Evolutionary conservation across 495 filamentous ascomycete genomes (phyloP), one percentile per base, ranked within the genome.

Genomic region (Xylaria acuta): DNA sequence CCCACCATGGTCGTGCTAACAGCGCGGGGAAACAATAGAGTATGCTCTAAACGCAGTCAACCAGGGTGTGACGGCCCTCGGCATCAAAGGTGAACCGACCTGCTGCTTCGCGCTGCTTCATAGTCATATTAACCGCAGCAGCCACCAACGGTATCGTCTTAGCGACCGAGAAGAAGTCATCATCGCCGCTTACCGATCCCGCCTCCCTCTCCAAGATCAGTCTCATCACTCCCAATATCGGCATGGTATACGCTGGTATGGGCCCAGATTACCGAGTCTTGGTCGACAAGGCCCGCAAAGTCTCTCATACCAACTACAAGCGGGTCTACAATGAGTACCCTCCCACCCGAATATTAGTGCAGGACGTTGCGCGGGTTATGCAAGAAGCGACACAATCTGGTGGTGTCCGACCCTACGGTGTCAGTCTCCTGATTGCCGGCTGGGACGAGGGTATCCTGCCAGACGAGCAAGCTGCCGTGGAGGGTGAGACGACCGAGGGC

Each of bases 241-340:
- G 97, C 81, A 98, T 98, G 97, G 97, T 99, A 78, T 99, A 99
- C 85, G 92, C 93, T 30, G 96, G 96, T 80, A 99, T 99, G 96
- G 94, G 97, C 22, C 96, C 96, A 64, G 97, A 99, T 84, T 99
- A 98, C 86, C 91, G 96, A 76, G 93, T 98, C 56, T 90, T 99
- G 58, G 97, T 97, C 71, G 96, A 99, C 86, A 94, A 93, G 81
- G 97, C 96, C 72, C 94, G 96, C 75, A 98, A 98, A 84, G 96
- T 98, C 70, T 96, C 94, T n/a, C 97, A 99, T 85, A 97, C 97
- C 59, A 92, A 92, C 82, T 99, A 98, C 90, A 99, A 99, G 88
- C 94, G 96, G 81, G 93, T 99, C 82, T 99, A 99, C 87, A 99
- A 99, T 84, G 96, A 99, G 86, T 99, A 99, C 88, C 96, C 96